phyloP scores from a whole-genome alignment of 176 grass and related monocot genomes.

The Avena eriantha region DNA sequence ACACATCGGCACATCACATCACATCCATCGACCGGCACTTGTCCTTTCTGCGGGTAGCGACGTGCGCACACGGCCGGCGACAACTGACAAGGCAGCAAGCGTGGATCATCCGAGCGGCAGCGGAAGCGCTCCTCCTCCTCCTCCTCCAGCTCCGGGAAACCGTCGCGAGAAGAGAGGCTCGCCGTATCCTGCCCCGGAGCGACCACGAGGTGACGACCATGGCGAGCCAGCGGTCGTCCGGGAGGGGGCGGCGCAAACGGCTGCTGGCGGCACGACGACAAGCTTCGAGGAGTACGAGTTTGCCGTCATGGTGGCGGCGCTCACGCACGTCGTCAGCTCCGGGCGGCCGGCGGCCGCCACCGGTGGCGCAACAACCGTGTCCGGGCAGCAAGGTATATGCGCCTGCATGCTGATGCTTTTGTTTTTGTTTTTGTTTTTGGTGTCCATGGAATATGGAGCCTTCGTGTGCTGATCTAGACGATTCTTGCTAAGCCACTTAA shows the following conservation, averaged over 20 bases:
- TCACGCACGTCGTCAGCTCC: slow-evolving; percentile 52
- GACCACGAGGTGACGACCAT: background rate
- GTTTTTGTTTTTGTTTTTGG: background rate
- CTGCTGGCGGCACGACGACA: background rate
- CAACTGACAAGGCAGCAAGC: slow-evolving; percentile 9
- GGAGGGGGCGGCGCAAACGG: background rate
- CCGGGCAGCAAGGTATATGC: slow-evolving; percentile 40
- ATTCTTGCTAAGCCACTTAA: background rate
- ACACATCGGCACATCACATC: background rate
- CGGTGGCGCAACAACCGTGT: background rate
- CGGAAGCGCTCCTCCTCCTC: background rate
- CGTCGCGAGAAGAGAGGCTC: background rate
- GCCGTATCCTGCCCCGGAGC: background rate
- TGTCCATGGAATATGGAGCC: background rate
- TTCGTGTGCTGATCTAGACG: background rate
- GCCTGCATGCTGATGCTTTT: background rate
- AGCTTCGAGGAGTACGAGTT: slow-evolving; percentile 33
- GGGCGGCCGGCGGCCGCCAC: background rate
- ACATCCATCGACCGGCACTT: background rate
- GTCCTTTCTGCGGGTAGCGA: background rate
- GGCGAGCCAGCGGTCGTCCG: background rate
- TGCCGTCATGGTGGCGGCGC: slow-evolving; percentile 53
- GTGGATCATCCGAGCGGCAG: slow-evolving; percentile 32
- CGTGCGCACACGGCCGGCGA: background rate
- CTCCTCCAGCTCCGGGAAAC: slow-evolving; percentile 13